Percentiles rank a stretch among this genome's conserved stretches.
Conservation (phyloP, 2,329 filamentous ascomycete genomes). For the Penicillium griseofulvum region DNA sequence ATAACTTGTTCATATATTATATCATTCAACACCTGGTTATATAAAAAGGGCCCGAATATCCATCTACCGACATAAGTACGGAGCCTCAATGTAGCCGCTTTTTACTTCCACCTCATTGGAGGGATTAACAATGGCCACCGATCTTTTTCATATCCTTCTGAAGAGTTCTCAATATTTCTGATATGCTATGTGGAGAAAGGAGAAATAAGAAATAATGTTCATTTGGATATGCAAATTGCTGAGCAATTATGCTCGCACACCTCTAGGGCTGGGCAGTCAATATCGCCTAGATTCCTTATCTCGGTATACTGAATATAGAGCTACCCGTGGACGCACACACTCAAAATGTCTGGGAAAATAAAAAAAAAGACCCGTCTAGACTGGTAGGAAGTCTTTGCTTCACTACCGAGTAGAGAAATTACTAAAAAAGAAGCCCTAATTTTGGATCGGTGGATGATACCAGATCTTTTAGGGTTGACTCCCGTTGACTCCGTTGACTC, state of each 20-base stretch:
- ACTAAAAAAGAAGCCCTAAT: not conserved
- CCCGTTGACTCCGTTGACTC: not conserved
- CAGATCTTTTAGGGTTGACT: not conserved
- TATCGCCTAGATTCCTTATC: constrained; percentile 13
- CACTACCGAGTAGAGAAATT: too few relatives aligned
- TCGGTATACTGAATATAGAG: not conserved
- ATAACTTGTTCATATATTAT: constrained; percentile 11
- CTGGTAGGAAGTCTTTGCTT: too few relatives aligned
- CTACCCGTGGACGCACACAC: not conserved
- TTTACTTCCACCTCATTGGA: constrained; percentile 22
- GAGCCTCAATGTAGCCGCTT: not conserved
- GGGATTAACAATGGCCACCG: constrained; percentile 15
- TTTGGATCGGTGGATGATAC: not conserved
- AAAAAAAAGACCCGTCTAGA: not conserved
- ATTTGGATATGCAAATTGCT: constrained; percentile 8
- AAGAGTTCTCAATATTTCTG: constrained; percentile 4
- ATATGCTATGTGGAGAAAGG: too few relatives aligned
- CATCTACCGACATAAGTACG: constrained; percentile 7
- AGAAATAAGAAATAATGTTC: too few relatives aligned
- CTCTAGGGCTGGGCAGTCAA: too few relatives aligned
- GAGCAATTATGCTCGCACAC: constrained; percentile 3
- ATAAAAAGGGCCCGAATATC: constrained; percentile 15
- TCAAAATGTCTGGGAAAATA: not conserved
- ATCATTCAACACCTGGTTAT: constrained; percentile 16
- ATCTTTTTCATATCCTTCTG: constrained; percentile 20